Percentiles rank a stretch among this genome's conserved stretches.
Conservation (phyloP, 768 basidiomycete genomes). For the Dendrothele bispora region DNA sequence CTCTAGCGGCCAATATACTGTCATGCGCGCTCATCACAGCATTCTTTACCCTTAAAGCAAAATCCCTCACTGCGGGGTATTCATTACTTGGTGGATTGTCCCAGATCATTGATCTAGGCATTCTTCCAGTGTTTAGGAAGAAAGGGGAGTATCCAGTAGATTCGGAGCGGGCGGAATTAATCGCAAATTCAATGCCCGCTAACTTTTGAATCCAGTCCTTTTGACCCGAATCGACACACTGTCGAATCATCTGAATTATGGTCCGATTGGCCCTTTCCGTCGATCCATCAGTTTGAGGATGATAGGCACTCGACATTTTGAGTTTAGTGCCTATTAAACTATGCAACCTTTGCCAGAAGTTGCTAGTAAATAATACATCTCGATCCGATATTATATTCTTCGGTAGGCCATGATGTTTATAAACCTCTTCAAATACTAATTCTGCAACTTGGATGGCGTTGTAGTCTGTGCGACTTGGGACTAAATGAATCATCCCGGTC, state of each 20-base stretch:
- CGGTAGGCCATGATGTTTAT: conserved; percentile 24
- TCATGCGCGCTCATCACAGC: conserved; percentile 26
- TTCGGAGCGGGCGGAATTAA: conserved; percentile 29
- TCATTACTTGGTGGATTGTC: conserved; percentile 11
- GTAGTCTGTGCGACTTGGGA: conserved; percentile 11
- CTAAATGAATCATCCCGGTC: conserved; percentile 12
- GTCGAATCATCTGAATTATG: conserved; percentile 14
- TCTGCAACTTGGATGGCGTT: conserved; percentile 16
- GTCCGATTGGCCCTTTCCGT: conserved; percentile 25
- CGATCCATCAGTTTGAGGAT: conserved; percentile 28
- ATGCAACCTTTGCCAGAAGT: conserved; percentile 25
- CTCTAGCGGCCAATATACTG: conserved; percentile 21
- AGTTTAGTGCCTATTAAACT: conserved; percentile 18
- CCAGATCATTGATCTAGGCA: conserved; percentile 32
- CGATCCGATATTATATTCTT: conserved; percentile 22
- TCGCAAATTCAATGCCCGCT: conserved; percentile 31
- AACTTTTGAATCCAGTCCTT: conserved; percentile 27
- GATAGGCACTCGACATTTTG: conserved; percentile 26
- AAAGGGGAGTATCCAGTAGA: conserved; percentile 33
- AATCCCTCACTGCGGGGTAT: conserved; percentile 24
- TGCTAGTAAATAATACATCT: conserved; percentile 24
- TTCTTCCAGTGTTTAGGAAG: conserved; percentile 29
- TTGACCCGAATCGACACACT: conserved; percentile 17
- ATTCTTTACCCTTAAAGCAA: conserved; percentile 19
- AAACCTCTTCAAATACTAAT: conserved; percentile 19